Percentiles rank a stretch among this genome's conserved stretches.
Evolutionary conservation across 179 eudicot species (phyloP).

Genomic region (Beta corolliflora): DNA sequence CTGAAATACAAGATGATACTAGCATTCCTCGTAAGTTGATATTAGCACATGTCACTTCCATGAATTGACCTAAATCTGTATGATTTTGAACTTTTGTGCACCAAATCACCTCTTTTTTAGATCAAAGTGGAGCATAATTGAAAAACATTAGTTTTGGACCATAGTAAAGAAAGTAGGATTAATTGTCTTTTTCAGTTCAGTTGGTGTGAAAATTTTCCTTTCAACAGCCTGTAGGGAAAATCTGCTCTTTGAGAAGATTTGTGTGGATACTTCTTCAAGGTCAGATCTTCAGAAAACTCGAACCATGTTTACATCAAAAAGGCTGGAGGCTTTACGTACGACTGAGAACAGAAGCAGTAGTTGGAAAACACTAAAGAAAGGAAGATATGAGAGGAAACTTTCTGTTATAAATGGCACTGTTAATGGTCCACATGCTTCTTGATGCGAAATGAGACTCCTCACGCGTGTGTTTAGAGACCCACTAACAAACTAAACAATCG

Average conservation of each 20-base stretch:
- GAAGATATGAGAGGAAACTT: slow-evolving; percentile 35
- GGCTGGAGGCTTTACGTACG: slow-evolving; percentile 11
- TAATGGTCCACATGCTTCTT: slow-evolving; percentile 45
- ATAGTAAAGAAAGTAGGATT: neutral
- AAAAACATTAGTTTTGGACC: too few relatives aligned
- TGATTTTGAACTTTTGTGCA: neutral
- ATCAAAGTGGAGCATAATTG: neutral
- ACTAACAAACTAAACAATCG: too few relatives aligned
- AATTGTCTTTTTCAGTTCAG: neutral
- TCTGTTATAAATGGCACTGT: slow-evolving; percentile 32
- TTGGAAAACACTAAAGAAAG: slow-evolving; percentile 35
- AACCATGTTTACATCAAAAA: slow-evolving; percentile 21
- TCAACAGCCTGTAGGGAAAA: slow-evolving; percentile 54
- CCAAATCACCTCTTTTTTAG: neutral
- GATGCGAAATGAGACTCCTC: too few relatives aligned
- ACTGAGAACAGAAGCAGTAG: slow-evolving; percentile 27
- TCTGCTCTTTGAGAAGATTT: slow-evolving; percentile 38
- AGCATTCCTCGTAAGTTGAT: slow-evolving; percentile 55
- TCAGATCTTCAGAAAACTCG: slow-evolving; percentile 27
- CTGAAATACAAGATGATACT: slow-evolving; percentile 33
- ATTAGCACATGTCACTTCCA: neutral
- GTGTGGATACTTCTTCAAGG: slow-evolving; percentile 31
- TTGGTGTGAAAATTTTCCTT: neutral
- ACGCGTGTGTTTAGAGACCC: too few relatives aligned
- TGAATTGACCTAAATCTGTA: neutral